These are phyloP conservation scores for Cruciata laevipes DNA, from an alignment of 257 asterid species.

Conservation along the genomic window DNA sequence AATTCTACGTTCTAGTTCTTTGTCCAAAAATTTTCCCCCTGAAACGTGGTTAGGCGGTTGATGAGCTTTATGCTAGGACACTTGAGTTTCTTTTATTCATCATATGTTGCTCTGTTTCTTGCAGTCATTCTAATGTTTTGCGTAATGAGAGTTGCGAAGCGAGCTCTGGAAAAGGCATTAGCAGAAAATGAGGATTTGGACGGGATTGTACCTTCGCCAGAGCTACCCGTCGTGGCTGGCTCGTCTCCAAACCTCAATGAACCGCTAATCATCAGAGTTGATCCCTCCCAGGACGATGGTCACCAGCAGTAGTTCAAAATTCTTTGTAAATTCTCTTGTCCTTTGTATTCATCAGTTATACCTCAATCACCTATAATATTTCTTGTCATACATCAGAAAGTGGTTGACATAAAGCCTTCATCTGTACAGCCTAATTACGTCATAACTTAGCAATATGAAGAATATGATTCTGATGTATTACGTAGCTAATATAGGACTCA, in stretches of 20 bases:
- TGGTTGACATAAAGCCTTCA: conserved; percentile 28
- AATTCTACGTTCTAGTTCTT: not conserved
- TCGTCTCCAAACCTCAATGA: conserved; percentile 38
- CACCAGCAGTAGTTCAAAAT: conserved; percentile 41
- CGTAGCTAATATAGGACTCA: not conserved
- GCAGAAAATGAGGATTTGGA: conserved; percentile 60
- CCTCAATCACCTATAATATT: conserved; percentile 7
- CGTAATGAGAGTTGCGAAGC: conserved; percentile 67
- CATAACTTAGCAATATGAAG: conserved; percentile 12
- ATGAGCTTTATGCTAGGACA: not conserved
- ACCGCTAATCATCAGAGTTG: conserved; percentile 70
- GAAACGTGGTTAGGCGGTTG: not conserved
- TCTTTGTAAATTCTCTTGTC: conserved; percentile 45
- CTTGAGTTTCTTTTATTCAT: conserved; percentile 33
- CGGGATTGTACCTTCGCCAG: conserved; percentile 27
- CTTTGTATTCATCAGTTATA: conserved; percentile 7
- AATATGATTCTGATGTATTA: conserved; percentile 1
- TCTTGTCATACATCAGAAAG: conserved; percentile 18
- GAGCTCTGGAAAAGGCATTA: conserved; percentile 72
- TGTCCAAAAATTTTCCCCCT: not conserved
- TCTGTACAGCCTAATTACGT: conserved; percentile 44
- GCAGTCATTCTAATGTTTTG: conserved; percentile 58
- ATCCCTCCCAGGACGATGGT: conserved; percentile 39
- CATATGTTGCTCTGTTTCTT: conserved; percentile 19
- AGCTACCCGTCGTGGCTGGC: conserved; percentile 35